Evolutionary conservation across 202 grass and related monocot species (phyloP), one percentile per base, ranked within the genome.

Genomic region (Alloteropsis angusta): DNA sequence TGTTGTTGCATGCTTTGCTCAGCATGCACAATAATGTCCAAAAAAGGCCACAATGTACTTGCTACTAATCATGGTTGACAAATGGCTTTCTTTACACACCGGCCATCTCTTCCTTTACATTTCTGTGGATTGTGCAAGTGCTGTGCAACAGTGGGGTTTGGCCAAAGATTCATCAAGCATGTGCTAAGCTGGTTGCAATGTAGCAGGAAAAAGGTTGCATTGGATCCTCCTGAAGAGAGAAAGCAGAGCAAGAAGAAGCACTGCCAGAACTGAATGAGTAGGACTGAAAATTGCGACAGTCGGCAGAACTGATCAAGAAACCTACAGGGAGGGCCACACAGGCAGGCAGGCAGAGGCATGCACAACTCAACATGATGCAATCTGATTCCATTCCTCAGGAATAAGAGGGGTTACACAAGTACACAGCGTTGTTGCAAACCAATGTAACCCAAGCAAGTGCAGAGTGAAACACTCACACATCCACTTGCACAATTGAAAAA

Each of bases 321-420:
- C 42, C 82, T 74, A 76, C 81, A 86, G 77, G 72, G 39, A 21
- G 30, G 28, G n/a, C 25, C 49, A 72, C 16, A 39, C 45, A 11
- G 7, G 9, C 42, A 52, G 48, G 18, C 49, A 61, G 36, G 60
- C 81, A 75, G 36, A 70, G 10, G 36, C 54, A 89, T 50, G 49
- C 72, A 72, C 59, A 72, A 55, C 72, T 60, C 59, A 72, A 55
- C 57, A 81, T 87, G 65, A 85, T 87, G 65, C 87, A 90, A 84
- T 88, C 75, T 83, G 75, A 83, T 86, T 89, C 68, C 82, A 90
- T 92, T 92, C 87, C 84, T 77, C 60, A 72, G 61, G 80, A 89
- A 80, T 84, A 80, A 58, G 77, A 72, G 80, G 49, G 88, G 82
- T 68, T 65, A 74, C 83, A 85, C 18, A 73, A 82, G 82, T 82